phyloP scores from a whole-genome alignment of 139 green algal species.

The Chlorella sp. region DNA sequence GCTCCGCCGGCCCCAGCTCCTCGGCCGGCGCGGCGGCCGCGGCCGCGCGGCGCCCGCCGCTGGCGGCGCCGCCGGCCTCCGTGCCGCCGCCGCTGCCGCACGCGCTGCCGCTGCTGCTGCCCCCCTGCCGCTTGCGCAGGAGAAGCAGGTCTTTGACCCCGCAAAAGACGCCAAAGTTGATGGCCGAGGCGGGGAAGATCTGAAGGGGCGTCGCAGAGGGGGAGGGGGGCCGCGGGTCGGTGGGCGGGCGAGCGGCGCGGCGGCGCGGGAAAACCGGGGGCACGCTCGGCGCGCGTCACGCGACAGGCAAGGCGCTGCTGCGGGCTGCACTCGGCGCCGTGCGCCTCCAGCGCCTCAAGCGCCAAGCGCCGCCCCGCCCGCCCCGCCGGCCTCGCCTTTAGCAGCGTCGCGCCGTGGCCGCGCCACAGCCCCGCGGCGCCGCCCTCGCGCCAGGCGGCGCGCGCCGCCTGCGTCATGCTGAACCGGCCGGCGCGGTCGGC shows the following conservation, averaged over 20 bases:
- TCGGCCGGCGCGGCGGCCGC: no score
- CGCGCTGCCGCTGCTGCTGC: not conserved
- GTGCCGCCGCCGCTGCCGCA: not conserved
- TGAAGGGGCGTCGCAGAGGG: no score
- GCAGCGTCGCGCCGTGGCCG: constrained; percentile 8
- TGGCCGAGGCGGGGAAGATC: constrained; percentile 6
- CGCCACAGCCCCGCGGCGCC: not conserved
- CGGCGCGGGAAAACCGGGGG: no score
- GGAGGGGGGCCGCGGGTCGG: no score
- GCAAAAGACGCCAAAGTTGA: constrained; percentile 8
- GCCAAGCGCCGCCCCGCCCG: no score
- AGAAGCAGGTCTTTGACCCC: not conserved
- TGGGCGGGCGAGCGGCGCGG: no score
- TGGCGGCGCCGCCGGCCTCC: no score
- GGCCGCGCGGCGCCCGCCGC: no score
- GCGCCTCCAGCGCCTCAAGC: no score
- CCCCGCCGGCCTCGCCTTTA: not conserved
- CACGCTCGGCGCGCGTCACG: no score
- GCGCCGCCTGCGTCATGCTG: not conserved
- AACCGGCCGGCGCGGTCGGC: not conserved
- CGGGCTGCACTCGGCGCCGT: no score
- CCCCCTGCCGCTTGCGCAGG: not conserved
- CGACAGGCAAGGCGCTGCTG: no score
- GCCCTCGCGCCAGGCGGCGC: constrained; percentile 4
- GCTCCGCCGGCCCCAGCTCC: constrained; percentile 1